Evolutionary conservation across 805 yeast genomes (phyloP), one percentile per base, ranked within the genome.

Genomic region (Saccharomycopsis selenospora): DNA sequence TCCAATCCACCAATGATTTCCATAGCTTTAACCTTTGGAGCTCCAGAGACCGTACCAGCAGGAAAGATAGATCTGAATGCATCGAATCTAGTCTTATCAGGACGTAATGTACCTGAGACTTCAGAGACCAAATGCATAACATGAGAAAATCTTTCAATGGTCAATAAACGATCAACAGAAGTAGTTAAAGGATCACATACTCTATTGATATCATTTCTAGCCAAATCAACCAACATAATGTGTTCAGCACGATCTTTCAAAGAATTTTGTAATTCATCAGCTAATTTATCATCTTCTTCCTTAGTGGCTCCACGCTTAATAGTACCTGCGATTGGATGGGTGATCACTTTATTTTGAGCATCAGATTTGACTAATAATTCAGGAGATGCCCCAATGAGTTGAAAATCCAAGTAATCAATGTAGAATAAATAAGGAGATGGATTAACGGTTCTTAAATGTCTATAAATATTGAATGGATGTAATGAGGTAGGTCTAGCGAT

Each of bases 271-370:
- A 93, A 75, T 48, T 79, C 77, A 13, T 72, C 71, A 2, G 98
- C 97, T 46, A 89, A 73, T 53, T 67, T 68, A 61, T 90, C 96
- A 60, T 93, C 99, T 65, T 93, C 98, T 59, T 88, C 95, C 22
- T 81, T 70, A 7, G 98, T 88, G 57, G 78, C 76, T 44, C 99
- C 99, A 61, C 99, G 79, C 57, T 71, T 77, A 50, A 93, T 84
- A 2, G 99, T 93, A 46, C 99, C 99, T 1, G 99, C 99, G 62
- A 93, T 93, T 18, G 99, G 99, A 65, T 93, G 98, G 2, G 97
- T 93, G 46, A 91, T 74, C 17, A 93, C 78, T 57, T 85, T 80
- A 54, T 83, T 79, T 29, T 82, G 72, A 22, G 56, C 53, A 56
- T 89, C 96, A 4, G 88, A 71, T 65, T 88, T 86, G 48, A 91